Percentiles rank a stretch among this genome's conserved stretches.
phyloP scores from a whole-genome alignment of 2,329 filamentous ascomycete species.

The Neonectria faginata region DNA sequence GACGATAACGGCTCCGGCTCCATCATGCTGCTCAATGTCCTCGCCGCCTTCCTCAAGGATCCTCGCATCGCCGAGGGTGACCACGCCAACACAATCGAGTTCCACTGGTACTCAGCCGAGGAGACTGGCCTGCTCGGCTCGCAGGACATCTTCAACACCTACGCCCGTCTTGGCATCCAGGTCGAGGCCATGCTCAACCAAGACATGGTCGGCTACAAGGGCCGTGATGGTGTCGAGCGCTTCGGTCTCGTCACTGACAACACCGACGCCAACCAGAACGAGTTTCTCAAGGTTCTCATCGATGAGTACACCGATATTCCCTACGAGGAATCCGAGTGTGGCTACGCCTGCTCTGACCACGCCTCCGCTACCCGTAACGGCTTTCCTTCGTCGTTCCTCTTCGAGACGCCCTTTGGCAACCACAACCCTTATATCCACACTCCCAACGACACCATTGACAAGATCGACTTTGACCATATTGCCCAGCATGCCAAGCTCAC shows the following conservation, averaged over 20 bases:
- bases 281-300: constrained; percentile 54
- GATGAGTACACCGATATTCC: constrained; percentile 53
- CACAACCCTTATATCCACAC: constrained; percentile 79
- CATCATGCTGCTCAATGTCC: constrained; percentile 81
- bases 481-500: constrained; percentile 70
- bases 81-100: constrained; percentile 80
- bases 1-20: constrained; percentile 44
- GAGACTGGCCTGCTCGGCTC: constrained; percentile 82
- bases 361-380: constrained; percentile 74
- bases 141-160: constrained; percentile 63
- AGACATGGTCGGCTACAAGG: constrained; percentile 58
- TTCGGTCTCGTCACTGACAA: constrained; percentile 57
- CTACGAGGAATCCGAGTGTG: constrained; percentile 62
- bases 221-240: constrained; percentile 42
- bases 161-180: constrained; percentile 47
- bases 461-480: constrained; percentile 75
- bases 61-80: constrained; percentile 70
- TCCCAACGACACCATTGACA: constrained; percentile 77
- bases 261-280: constrained; percentile 51
- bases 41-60: constrained; percentile 76
- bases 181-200: constrained; percentile 59
- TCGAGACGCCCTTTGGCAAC: constrained; percentile 70
- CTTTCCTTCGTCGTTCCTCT: constrained; percentile 74
- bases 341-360: constrained; percentile 71
- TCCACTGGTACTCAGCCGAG: constrained; percentile 88